phyloP scores from a whole-genome alignment of 1,284 basidiomycete genomes.

The Marasmius oreades region DNA sequence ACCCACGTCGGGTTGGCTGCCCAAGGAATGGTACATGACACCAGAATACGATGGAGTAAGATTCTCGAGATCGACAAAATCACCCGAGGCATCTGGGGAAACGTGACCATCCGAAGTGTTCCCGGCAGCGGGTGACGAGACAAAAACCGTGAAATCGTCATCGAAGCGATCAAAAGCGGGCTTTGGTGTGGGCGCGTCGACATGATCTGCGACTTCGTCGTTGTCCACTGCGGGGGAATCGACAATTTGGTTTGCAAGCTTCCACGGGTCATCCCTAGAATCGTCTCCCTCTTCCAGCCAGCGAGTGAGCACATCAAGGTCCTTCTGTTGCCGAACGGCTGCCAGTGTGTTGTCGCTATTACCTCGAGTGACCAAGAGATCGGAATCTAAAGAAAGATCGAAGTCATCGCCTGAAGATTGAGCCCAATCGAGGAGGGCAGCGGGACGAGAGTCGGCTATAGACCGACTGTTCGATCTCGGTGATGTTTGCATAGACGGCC shows the following conservation, averaged over 20 bases:
- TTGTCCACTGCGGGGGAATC: conserved; percentile 9
- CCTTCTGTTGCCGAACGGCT: conserved; percentile 34
- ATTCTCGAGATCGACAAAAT: conserved; percentile 14
- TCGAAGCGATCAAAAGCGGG: conserved; percentile 44
- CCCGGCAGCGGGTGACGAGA: conserved; percentile 46
- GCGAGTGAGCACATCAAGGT: conserved; percentile 55
- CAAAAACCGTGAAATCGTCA: conserved; percentile 74
- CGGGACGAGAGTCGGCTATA: conserved; percentile 23
- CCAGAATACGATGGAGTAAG: conserved; percentile 30
- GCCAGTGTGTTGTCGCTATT: conserved; percentile 13
- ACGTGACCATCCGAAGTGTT: conserved; percentile 13
- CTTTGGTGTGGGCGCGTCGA: neutral
- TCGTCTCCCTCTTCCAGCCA: conserved; percentile 54
- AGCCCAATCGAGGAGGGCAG: conserved; percentile 32
- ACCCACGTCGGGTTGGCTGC: conserved; percentile 46
- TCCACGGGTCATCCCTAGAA: conserved; percentile 32
- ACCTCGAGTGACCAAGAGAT: conserved; percentile 13
- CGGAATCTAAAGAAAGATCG: conserved; percentile 14
- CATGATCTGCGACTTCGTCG: neutral
- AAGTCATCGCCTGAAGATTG: conserved; percentile 14
- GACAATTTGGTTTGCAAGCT: conserved; percentile 20
- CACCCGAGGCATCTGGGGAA: conserved; percentile 10
- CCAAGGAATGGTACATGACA: conserved; percentile 44
- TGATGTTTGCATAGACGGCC: conserved; percentile 65
- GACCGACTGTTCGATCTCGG: conserved; percentile 21